Percentiles rank a stretch among this genome's conserved stretches.
Evolutionary conservation across 345 rosid genomes (phyloP).

Genomic region (Lepidium africanum): DNA sequence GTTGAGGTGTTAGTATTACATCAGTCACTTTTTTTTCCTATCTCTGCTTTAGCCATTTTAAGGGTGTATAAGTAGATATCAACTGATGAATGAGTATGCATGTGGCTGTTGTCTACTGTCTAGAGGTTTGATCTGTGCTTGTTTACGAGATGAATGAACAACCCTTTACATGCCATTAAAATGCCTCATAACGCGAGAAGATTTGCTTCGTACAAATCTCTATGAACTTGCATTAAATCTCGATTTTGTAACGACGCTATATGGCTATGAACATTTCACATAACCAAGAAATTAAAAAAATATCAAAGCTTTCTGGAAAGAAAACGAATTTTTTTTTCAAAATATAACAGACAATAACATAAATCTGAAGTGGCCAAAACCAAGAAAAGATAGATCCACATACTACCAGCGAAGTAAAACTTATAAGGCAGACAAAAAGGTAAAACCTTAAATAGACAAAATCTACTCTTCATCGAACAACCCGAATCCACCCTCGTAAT

Average conservation of each 20-base stretch:
- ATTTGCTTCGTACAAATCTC: not conserved
- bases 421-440: constrained; percentile 5
- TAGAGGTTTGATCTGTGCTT: not conserved
- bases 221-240: not conserved
- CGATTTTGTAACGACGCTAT: not conserved
- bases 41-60: not conserved
- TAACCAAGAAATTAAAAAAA: not conserved
- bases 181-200: not conserved
- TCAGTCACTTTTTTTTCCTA: not conserved
- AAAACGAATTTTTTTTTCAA: not conserved
- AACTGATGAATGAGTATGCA: not conserved
- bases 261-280: too few relatives aligned
- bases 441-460: not conserved
- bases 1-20: not conserved
- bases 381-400: not conserved
- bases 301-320: not conserved
- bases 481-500: constrained; percentile 27
- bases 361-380: constrained; percentile 6
- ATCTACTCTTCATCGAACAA: constrained; percentile 24
- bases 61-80: not conserved
- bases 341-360: not conserved
- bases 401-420: constrained; percentile 2
- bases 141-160: constrained; percentile 7
- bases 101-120: constrained; percentile 12
- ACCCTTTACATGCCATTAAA: not conserved